phyloP scores from a whole-genome alignment of 495 filamentous ascomycete species.

The Trichodelitschia bisporula region DNA sequence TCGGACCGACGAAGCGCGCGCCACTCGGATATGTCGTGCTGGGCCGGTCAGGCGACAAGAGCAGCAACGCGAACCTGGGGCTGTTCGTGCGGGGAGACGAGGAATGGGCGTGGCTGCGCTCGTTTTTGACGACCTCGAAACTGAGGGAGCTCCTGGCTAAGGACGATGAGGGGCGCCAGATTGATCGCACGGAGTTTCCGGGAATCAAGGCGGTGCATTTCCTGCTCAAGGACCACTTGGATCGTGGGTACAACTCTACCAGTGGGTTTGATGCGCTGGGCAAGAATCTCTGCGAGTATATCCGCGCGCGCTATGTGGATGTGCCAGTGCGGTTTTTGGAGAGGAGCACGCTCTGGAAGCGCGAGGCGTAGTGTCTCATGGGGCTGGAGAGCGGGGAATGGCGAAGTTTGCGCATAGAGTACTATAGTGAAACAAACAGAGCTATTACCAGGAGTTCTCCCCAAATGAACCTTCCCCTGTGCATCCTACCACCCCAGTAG shows the following conservation, averaged over 20 bases:
- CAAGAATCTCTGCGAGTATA: constrained; percentile 9
- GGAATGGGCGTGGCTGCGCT: constrained; percentile 8
- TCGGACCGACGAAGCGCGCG: constrained; percentile 4
- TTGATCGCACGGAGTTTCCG: constrained; percentile 9
- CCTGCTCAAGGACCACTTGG: constrained; percentile 9
- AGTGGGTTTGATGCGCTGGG: constrained; percentile 8
- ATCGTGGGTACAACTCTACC: constrained; percentile 9
- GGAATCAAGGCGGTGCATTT: constrained; percentile 10
- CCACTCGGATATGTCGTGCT: constrained; percentile 4
- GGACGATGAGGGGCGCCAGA: constrained; percentile 4
- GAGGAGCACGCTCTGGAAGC: no score
- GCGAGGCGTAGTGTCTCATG: no score
- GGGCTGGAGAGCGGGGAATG: no score
- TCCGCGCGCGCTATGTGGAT: constrained; percentile 6
- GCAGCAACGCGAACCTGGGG: not conserved
- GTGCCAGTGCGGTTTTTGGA: constrained; percentile 8
- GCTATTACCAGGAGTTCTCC: constrained; percentile 2
- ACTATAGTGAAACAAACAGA: no score
- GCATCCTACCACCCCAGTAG: no score
- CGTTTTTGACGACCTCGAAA: constrained; percentile 5
- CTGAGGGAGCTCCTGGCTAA: constrained; percentile 8
- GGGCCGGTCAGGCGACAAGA: constrained; percentile 1
- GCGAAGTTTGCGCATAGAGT: no score
- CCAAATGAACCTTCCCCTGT: no score
- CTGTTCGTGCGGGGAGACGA: constrained; percentile 4